phyloP scores from a whole-genome alignment of 352 stramenopile species.

The Blastocystis sp. region DNA sequence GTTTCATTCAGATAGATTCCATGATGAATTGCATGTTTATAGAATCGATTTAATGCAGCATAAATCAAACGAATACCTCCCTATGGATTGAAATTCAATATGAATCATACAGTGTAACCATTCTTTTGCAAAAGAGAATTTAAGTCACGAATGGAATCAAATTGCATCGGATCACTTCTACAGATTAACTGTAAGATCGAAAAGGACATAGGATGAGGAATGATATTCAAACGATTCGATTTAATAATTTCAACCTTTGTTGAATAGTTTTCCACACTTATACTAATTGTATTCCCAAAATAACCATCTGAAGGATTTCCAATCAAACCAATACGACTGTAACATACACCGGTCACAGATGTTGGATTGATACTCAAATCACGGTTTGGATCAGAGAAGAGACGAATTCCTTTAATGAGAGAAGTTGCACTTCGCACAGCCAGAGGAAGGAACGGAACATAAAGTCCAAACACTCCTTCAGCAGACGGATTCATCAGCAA shows the following conservation, averaged over 20 bases:
- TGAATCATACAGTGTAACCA: conserved; percentile 57
- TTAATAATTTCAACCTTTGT: conserved; percentile 23
- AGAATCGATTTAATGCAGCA: conserved; percentile 67
- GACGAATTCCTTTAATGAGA: conserved; percentile 10
- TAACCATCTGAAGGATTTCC: conserved; percentile 69
- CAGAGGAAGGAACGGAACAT: conserved; percentile 38
- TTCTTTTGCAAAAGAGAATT: conserved; percentile 63
- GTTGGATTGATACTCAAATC: neutral
- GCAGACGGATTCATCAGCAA: conserved; percentile 2
- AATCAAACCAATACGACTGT: conserved; percentile 67
- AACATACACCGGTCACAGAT: conserved; percentile 17
- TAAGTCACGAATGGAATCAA: conserved; percentile 63
- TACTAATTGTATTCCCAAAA: conserved; percentile 67
- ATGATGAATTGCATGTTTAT: conserved; percentile 61
- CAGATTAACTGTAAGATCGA: neutral
- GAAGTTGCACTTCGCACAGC: neutral
- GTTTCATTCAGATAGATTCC: conserved; percentile 64
- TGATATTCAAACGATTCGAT: conserved; percentile 38
- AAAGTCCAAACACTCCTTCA: conserved; percentile 6
- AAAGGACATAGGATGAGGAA: conserved; percentile 65
- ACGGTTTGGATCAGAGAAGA: neutral
- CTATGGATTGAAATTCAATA: conserved; percentile 30
- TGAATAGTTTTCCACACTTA: conserved; percentile 67
- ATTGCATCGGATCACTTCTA: conserved; percentile 65
- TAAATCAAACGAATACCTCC: conserved; percentile 66